Base-by-base conservation (phyloP, 169 alveolate species). In the Eimeria necatrix region DNA sequence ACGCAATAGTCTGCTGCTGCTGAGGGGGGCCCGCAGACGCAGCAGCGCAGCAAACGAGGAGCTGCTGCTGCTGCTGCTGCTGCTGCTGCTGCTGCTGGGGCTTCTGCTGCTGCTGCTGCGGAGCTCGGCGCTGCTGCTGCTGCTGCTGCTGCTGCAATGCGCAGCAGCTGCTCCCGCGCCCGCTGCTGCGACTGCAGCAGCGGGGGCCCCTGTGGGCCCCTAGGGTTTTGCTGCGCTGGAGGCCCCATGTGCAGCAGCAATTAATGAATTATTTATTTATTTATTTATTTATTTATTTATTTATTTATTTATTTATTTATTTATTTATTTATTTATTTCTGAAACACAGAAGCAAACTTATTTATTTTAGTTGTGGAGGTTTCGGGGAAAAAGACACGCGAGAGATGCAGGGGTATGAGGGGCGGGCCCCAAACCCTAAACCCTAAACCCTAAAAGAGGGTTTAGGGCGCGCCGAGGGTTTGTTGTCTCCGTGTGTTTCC, bases 1-100 rank as follows among this genome's bases (percentile, higher is more conserved):
- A 32, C 91, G 4, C 51, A 70, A 51, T n/a, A 10, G 24, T 51
- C 91, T 22, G 91, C 91, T 48, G 87, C 87, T 22, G 87, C 87
- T 22, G 87, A 76, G 52, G 87, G 87, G 0, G 87, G 87, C 61
- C 87, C 87, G 18, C 87, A 76, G 87, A 76, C 61, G 87, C 87
- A 76, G 26, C 26, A 32, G 53, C 87, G 59, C 46, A 76, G 61
- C 32, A 49, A 20, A 18, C 61, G 59, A 9, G 59, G 14, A 26
- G 61, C 61, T 32, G 20, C 32, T 22, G 87, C 22, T 32, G 87
- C 87, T 22, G 87, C 61, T 22, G 87, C 61, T 32, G 87, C 87
- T 32, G 87, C 87, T 61, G 74, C 74, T 61, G 74, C 74, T 61
- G 4, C 74, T 61, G 74, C 74, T 61, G 22, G 6, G n/a, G 16